Percentiles rank a stretch among this genome's conserved stretches.
Conservation (phyloP, 2,329 filamentous ascomycete species). For the Ascochyta pisi region DNA sequence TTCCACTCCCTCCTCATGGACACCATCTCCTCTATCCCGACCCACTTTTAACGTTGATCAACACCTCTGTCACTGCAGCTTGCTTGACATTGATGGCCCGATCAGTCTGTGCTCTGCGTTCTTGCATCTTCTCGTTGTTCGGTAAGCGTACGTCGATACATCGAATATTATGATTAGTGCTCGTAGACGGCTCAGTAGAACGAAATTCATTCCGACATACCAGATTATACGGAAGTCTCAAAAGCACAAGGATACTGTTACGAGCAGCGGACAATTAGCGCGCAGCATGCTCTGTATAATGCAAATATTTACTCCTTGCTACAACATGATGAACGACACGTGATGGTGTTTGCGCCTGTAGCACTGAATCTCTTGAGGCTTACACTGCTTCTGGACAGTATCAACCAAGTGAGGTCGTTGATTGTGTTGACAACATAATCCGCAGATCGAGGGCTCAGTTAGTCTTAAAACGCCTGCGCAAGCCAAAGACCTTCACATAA, state of each 20-base stretch:
- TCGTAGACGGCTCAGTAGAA: conserved; percentile 1
- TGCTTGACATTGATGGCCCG: conserved; percentile 1
- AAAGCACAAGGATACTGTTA: conserved; percentile 8
- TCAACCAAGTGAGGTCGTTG: background rate
- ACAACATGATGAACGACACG: background rate
- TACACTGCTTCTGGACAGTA: background rate
- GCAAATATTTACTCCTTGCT: conserved; percentile 5
- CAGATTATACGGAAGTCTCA: background rate
- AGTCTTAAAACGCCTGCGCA: background rate
- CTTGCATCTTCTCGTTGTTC: background rate
- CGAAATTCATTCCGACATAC: background rate
- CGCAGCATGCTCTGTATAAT: conserved; percentile 6
- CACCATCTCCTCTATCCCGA: conserved; percentile 4
- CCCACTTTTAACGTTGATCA: conserved; percentile 13
- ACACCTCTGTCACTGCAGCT: background rate
- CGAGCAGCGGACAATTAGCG: conserved; percentile 3
- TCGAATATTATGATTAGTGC: background rate
- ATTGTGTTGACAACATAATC: background rate
- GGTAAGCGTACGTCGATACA: background rate
- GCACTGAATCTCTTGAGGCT: background rate
- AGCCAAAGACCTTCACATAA: background rate
- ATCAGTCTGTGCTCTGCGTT: conserved; percentile 9
- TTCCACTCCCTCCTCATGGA: conserved; percentile 16
- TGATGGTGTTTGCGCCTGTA: background rate
- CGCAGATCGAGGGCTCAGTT: no score